Conservation (phyloP, 2,329 filamentous ascomycete species). For the Talaromyces albobiverticillius region DNA sequence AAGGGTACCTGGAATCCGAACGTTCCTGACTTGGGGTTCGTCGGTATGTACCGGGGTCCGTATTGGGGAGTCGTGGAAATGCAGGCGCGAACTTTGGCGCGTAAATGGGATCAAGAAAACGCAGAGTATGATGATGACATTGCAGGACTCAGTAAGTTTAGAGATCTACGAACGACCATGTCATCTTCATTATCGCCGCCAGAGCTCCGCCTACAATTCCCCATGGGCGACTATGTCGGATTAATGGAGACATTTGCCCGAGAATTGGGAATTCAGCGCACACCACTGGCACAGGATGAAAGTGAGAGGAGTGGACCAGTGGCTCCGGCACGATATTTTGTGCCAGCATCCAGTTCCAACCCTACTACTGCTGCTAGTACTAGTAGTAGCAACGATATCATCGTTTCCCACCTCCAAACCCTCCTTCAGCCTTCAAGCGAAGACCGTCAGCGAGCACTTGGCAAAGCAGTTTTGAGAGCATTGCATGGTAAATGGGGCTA, state of each 20-base stretch:
- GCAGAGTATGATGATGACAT: conserved; percentile 21
- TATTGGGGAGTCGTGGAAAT: conserved; percentile 88
- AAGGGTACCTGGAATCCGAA: conserved; percentile 62
- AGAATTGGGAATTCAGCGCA: conserved; percentile 53
- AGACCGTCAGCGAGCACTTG: not conserved
- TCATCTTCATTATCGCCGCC: not conserved
- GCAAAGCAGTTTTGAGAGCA: conserved; percentile 10
- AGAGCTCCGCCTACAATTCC: conserved; percentile 58
- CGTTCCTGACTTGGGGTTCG: conserved; percentile 68
- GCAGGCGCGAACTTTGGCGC: conserved; percentile 69
- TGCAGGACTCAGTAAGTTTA: conserved; percentile 22
- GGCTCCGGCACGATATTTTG: conserved; percentile 8
- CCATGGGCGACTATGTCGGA: conserved; percentile 78
- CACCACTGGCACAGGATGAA: not conserved
- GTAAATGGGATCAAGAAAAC: conserved; percentile 52
- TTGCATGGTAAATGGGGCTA: conserved; percentile 10
- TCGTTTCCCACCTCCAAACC: not conserved
- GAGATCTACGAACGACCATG: conserved; percentile 8
- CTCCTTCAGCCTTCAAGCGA: not conserved
- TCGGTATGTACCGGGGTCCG: conserved; percentile 79
- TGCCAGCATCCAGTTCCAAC: not conserved
- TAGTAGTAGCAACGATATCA: not conserved
- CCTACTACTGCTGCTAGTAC: not conserved
- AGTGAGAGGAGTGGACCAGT: conserved; percentile 10
- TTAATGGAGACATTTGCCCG: conserved; percentile 68